A percentile compares a stretch with the other conserved stretches of the same genome.
Evolutionary conservation across 2,329 filamentous ascomycete genomes (phyloP).

Genomic region (Byssothecium circinans): DNA sequence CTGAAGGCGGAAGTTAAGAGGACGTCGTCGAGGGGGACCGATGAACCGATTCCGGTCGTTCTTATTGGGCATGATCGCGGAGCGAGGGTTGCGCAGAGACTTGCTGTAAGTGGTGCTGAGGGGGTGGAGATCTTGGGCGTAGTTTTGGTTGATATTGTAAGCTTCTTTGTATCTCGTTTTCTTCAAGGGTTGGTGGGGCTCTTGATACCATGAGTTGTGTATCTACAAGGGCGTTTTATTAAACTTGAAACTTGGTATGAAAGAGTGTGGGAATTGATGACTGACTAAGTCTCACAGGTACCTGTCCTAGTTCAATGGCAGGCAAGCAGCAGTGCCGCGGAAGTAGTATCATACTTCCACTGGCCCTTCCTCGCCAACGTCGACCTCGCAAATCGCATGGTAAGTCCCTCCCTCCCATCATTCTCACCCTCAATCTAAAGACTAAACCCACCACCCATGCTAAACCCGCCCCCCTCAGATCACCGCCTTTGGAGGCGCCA

Average conservation of each 20-base stretch:
- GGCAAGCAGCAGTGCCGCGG: slow-evolving; percentile 44
- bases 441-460: no score
- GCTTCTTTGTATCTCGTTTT: not conserved
- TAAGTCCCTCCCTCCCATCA: no score
- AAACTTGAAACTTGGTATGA: no score
- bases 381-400: slow-evolving; percentile 54
- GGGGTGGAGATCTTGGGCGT: slow-evolving; percentile 44
- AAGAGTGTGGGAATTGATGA: no score
- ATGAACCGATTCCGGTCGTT: slow-evolving; percentile 21
- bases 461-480: no score
- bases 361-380: slow-evolving; percentile 62
- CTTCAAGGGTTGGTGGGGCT: no score
- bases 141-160: slow-evolving; percentile 36
- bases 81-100: slow-evolving; percentile 57
- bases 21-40: slow-evolving; percentile 11
- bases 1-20: slow-evolving; percentile 27
- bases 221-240: no score
- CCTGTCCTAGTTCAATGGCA: slow-evolving; percentile 60
- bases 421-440: no score
- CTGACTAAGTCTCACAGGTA: slow-evolving; percentile 39
- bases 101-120: slow-evolving; percentile 51
- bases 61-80: slow-evolving; percentile 62
- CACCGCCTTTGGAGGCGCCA: slow-evolving; percentile 47
- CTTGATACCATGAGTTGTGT: no score
- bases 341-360: slow-evolving; percentile 57